Base-by-base conservation (phyloP, 2,329 filamentous ascomycete species). In the Fusarium keratoplasticum region DNA sequence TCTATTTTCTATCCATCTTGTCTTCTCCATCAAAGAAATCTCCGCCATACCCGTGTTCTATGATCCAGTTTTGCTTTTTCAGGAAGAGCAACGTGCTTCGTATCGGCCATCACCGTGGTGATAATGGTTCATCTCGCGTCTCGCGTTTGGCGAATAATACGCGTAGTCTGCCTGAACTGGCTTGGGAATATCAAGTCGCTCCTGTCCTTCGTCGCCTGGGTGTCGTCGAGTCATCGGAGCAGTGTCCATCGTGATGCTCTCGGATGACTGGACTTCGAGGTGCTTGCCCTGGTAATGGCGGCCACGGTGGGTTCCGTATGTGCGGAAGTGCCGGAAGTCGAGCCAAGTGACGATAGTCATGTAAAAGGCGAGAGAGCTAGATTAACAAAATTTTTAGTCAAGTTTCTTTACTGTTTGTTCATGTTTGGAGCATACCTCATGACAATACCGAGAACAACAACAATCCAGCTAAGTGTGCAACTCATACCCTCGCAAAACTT, bases 331-430 rank as follows among this genome's bases (percentile, higher is more conserved):
- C 4, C 38, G 38, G 18, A 60, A 60, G 27, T 60, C 57, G 27
- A 42, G 38, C 57, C 57, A 60, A 31, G 57, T 42, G 18, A 60
- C 57, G 7, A 60, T 31, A n/a, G 57, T 44, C 57, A 60, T 60
- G 33, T 60, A 44, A 31, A 22, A 40, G 14, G 36, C 36, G 3
- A 44, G 25, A 7, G 13, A 18, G 8, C 57, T 60, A 31, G 2
- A 44, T 8, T 20, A n/a, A 29, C 52, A 2, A 2, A 7, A 20
- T 7, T 18, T 9, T 58, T 25, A 58, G 33, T 6, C 27, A 22
- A 33, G 40, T 42, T 40, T n/a, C 50, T 14, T 35, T 35, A 13
- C 18, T 16, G n/a, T 2, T 18, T 18, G 20, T n/a, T 25, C 54
- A 38, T 38, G 20, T 57, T 27, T 57, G 4, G 6, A 38, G n/a